A percentile compares a stretch with the other conserved stretches of the same genome.
Conservation (phyloP, 106 monocot genomes). For the Xerophyta viscosa region DNA sequence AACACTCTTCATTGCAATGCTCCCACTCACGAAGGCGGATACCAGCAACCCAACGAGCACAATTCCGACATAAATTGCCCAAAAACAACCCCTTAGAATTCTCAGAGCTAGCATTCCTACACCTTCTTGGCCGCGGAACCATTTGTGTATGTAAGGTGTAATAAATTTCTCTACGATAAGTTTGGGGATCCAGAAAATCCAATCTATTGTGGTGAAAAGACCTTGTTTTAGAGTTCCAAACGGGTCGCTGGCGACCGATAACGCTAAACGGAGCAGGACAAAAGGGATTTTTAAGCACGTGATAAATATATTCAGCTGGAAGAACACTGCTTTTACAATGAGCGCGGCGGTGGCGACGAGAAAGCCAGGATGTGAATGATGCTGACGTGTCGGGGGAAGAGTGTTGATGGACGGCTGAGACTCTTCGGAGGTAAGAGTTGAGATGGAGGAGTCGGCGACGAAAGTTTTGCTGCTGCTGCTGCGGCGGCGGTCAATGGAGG, state of each 20-base stretch:
- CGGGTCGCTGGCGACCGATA: conserved; percentile 47
- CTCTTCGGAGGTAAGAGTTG: conserved; percentile 6
- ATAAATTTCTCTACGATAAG: conserved; percentile 4
- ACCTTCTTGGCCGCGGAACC: conserved; percentile 6
- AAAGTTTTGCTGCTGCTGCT: conserved; percentile 1
- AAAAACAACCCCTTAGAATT: conserved; percentile 48
- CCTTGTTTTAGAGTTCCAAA: conserved; percentile 27
- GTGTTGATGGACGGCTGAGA: neutral
- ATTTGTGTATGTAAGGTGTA: conserved; percentile 7
- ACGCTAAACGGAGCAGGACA: conserved; percentile 28
- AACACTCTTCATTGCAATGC: conserved; percentile 26
- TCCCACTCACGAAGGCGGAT: conserved; percentile 40
- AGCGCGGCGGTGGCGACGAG: conserved; percentile 27
- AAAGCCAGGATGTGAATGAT: conserved; percentile 7
- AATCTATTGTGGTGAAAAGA: conserved; percentile 8
- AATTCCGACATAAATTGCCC: conserved; percentile 51
- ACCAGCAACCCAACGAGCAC: conserved; percentile 43
- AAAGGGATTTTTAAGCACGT: conserved; percentile 35
- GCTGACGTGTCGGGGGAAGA: conserved; percentile 1
- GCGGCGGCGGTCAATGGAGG: conserved; percentile 1
- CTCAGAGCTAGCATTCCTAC: conserved; percentile 27
- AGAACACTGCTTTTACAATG: conserved; percentile 48
- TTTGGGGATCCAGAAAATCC: conserved; percentile 13
- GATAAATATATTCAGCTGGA: conserved; percentile 48
- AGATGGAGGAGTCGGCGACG: neutral